These are phyloP conservation scores for Mrakia hoshinonis DNA, from an alignment of 768 basidiomycete genomes.

Conservation along the genomic window DNA sequence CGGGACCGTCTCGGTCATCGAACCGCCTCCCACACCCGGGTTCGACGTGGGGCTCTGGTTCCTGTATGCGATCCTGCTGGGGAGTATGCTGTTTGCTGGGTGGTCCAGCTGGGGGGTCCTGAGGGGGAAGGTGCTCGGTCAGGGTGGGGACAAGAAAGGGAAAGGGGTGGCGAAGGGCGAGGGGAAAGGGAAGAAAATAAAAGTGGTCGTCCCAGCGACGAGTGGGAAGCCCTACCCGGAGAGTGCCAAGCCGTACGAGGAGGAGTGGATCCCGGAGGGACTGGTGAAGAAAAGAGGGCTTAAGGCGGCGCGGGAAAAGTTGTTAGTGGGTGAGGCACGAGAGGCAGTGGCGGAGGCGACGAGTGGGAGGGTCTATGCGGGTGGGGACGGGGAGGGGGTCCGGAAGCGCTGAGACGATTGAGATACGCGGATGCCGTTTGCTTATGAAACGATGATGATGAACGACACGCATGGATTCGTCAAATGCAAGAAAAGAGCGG, in stretches of 20 bases:
- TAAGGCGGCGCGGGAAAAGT: slow-evolving; percentile 8
- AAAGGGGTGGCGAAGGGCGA: slow-evolving; percentile 10
- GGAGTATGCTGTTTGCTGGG: slow-evolving; percentile 31
- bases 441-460: too few relatives aligned
- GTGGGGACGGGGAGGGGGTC: too few relatives aligned
- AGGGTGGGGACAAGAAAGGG: slow-evolving; percentile 19
- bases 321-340: too few relatives aligned
- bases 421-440: too few relatives aligned
- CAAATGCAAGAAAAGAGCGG: too few relatives aligned
- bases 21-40: slow-evolving; percentile 8
- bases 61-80: slow-evolving; percentile 39
- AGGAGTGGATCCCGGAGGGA: slow-evolving; percentile 43
- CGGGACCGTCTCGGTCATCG: slow-evolving; percentile 40
- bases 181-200: not conserved
- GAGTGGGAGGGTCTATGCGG: too few relatives aligned
- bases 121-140: slow-evolving; percentile 37
- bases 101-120: slow-evolving; percentile 33
- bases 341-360: too few relatives aligned
- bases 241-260: slow-evolving; percentile 40
- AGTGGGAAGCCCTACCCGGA: slow-evolving; percentile 34
- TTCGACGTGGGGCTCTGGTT: slow-evolving; percentile 32
- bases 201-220: slow-evolving; percentile 34
- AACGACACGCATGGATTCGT: too few relatives aligned
- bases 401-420: too few relatives aligned
- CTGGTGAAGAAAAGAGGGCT: slow-evolving; percentile 25